Evolutionary conservation across 345 rosid species (phyloP).

Genomic region (Eucalyptus brandiana): DNA sequence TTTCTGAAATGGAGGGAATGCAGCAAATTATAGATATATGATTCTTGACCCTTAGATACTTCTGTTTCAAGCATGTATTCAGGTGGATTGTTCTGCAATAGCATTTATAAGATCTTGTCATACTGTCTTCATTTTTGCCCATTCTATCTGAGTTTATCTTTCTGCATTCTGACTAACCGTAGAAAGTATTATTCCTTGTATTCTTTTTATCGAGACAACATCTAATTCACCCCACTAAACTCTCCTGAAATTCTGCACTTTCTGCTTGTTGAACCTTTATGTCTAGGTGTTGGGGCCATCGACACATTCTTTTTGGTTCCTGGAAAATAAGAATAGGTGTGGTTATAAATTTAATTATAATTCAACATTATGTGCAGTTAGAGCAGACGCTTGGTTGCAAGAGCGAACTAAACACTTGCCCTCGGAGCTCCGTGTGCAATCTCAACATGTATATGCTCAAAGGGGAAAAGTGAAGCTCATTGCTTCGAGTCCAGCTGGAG

Average conservation of each 20-base stretch:
- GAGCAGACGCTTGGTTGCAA: not conserved
- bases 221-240: rapidly evolving
- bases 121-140: not conserved
- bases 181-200: not conserved
- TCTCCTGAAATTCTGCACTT: not conserved
- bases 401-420: not conserved
- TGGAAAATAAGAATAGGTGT: not conserved
- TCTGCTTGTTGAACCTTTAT: not conserved
- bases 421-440: not conserved
- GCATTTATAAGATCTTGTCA: not conserved
- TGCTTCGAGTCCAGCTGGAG: slow-evolving; percentile 6
- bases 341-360: not conserved
- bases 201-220: not conserved
- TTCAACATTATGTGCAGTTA: not conserved
- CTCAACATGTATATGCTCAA: not conserved
- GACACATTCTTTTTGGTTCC: not conserved
- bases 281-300: not conserved
- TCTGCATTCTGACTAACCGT: not conserved
- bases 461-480: not conserved
- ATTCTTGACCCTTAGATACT: not conserved
- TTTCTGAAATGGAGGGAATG: not conserved
- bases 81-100: not conserved
- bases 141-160: not conserved
- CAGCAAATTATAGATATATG: not conserved
- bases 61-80: not conserved